These are phyloP conservation scores for Vaccinium vitisidaea DNA, from an alignment of 148 eudicot genomes.

Conservation along the genomic window DNA sequence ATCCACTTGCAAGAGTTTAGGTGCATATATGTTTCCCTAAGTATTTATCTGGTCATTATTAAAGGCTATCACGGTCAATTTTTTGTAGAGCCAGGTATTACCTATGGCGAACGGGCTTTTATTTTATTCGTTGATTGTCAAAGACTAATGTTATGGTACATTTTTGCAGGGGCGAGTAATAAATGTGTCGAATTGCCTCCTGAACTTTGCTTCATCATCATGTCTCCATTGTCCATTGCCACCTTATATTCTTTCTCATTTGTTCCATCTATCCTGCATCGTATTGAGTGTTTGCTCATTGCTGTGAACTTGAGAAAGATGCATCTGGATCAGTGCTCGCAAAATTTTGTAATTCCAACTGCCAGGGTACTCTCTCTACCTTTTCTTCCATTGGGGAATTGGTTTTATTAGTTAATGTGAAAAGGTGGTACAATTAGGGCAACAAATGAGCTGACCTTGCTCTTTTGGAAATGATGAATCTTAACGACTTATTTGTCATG, in stretches of 20 bases:
- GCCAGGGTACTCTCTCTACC: slow-evolving; percentile 38
- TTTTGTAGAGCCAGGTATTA: slow-evolving; percentile 38
- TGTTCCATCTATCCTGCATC: slow-evolving; percentile 77
- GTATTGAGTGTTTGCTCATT: slow-evolving; percentile 65
- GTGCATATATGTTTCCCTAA: neutral
- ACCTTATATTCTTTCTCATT: slow-evolving; percentile 69
- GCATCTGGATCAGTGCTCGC: slow-evolving; percentile 44
- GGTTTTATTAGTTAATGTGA: neutral
- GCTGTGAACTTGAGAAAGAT: slow-evolving; percentile 59
- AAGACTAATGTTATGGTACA: neutral
- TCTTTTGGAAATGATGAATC: neutral
- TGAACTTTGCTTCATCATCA: slow-evolving; percentile 60
- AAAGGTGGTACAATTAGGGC: neutral
- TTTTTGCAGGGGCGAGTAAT: slow-evolving; percentile 41
- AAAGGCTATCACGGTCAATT: neutral
- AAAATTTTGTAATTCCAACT: slow-evolving; percentile 48
- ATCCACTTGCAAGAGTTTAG: slow-evolving; percentile 1
- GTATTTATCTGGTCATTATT: neutral
- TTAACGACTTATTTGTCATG: neutral
- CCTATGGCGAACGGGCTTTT: slow-evolving; percentile 49
- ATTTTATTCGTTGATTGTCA: neutral
- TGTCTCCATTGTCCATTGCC: slow-evolving; percentile 66
- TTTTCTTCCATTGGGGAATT: neutral
- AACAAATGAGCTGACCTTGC: too few species aligned
- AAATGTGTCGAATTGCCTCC: slow-evolving; percentile 70